Evolutionary conservation across 139 green algal species (phyloP), one percentile per base, ranked within the genome.

Genomic region (Edaphochlamys debaryana): DNA sequence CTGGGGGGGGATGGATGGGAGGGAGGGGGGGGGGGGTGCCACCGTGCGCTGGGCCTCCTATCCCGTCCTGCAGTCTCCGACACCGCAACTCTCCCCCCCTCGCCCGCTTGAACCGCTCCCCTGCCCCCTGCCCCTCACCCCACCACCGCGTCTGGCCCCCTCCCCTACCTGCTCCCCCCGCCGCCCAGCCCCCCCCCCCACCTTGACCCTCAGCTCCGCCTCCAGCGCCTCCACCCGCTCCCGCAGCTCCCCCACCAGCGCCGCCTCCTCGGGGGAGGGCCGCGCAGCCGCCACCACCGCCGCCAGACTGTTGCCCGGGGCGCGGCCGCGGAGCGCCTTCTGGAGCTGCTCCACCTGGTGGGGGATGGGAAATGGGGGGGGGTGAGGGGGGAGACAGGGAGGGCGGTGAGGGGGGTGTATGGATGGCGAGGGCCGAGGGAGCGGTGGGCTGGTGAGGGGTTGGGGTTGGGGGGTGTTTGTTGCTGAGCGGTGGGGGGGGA

Each of bases 251-350:
- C 76, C 41, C 41, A 92, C 81, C n/a, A 77, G 32, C 29, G 60
- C 73, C 15, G 41, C 85, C 62, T 94, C 89, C 50, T 82, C 87
- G 8, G 50, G 13, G 19, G 38, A 72, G 4, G 90, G 89, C 67
- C 86, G 87, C 67, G 89, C 80, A 13, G 89, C 89, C 54, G 82
- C 79, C 34, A 93, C 81, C 30, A 93, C 63, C 23, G 84, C 89
- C 29, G 89, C 78, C 56, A 93, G 73, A 36, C 87, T 91, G 72
- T 92, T 91, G 67, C 84, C 73, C 78, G 79, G 67, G 48, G 71
- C 40, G 11, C 76, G 38, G 60, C 79, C 79, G 60, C n/a, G 87
- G 36, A 88, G 69, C 3, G 73, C 29, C 70, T 82, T 82, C 6
- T 82, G 67, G 27, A 82, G 76, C 60, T 73, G 76, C 23, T 82